Percentiles rank a stretch among this genome's conserved stretches.
These are phyloP conservation scores for Flueggea neowawraea DNA, from an alignment of 441 rosid genomes.

Conservation along the genomic window DNA sequence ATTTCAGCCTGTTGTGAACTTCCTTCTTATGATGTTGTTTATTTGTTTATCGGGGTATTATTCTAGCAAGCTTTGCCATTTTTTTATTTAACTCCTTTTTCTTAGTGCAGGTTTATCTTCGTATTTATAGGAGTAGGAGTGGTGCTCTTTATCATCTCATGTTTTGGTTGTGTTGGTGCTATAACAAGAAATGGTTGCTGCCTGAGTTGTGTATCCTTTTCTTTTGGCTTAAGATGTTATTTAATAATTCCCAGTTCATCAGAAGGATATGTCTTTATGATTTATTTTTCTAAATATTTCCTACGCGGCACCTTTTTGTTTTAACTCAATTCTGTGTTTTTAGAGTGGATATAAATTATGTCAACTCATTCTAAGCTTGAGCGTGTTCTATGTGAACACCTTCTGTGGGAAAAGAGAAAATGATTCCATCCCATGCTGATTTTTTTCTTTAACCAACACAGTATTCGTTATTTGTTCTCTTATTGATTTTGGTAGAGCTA, in stretches of 20 bases:
- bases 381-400: no score
- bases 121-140: constrained; percentile 86
- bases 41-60: not conserved
- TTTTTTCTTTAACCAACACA: constrained; percentile 68
- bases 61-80: not conserved
- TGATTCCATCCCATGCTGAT: not conserved
- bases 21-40: no score
- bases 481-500: constrained; percentile 86
- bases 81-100: not conserved
- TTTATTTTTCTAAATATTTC: not conserved
- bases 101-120: constrained; percentile 82
- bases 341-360: no score
- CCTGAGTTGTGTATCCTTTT: constrained; percentile 89
- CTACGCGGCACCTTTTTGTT: not conserved
- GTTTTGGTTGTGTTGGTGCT: constrained; percentile 86
- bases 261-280: no score
- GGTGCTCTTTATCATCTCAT: constrained; percentile 80
- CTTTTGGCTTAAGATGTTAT: not conserved
- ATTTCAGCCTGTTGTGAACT: no score
- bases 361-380: not conserved
- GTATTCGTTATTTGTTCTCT: constrained; percentile 75
- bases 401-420: not conserved
- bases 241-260: no score
- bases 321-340: not conserved
- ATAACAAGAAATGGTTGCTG: constrained; percentile 86